phyloP scores from a whole-genome alignment of 257 asterid genomes.

The Ilex aquifolium region DNA sequence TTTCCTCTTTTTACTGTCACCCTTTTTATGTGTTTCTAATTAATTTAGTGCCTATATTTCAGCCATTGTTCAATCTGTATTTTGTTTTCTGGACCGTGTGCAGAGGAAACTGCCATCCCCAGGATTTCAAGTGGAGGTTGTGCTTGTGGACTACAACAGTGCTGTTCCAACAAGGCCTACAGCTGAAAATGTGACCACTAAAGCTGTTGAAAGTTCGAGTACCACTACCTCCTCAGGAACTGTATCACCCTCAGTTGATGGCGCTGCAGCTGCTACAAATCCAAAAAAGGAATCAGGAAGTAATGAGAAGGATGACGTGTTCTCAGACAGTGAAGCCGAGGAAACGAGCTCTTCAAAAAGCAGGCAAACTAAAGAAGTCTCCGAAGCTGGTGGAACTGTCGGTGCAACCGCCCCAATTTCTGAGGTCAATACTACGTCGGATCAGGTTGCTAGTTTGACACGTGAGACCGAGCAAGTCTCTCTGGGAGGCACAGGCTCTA shows the following conservation, averaged over 20 bases:
- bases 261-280: slow-evolving; percentile 25
- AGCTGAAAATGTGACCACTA: slow-evolving; percentile 28
- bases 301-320: slow-evolving; percentile 51
- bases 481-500: slow-evolving; percentile 35
- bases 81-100: slow-evolving; percentile 8
- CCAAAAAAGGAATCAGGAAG: slow-evolving; percentile 26
- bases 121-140: slow-evolving; percentile 91
- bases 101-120: slow-evolving; percentile 98
- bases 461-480: slow-evolving; percentile 50
- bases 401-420: slow-evolving; percentile 24
- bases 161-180: slow-evolving; percentile 35
- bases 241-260: slow-evolving; percentile 28
- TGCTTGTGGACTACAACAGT: slow-evolving; percentile 65
- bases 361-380: slow-evolving; percentile 23
- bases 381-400: slow-evolving; percentile 20
- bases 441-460: slow-evolving; percentile 35
- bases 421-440: slow-evolving; percentile 19
- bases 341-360: slow-evolving; percentile 35
- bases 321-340: slow-evolving; percentile 60
- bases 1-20: too few species aligned
- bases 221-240: slow-evolving; percentile 28
- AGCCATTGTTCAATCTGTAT: not conserved
- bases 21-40: too few species aligned
- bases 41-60: too few species aligned
- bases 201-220: slow-evolving; percentile 29